phyloP scores from a whole-genome alignment of 257 asterid species.

The Solanum dulcamara region DNA sequence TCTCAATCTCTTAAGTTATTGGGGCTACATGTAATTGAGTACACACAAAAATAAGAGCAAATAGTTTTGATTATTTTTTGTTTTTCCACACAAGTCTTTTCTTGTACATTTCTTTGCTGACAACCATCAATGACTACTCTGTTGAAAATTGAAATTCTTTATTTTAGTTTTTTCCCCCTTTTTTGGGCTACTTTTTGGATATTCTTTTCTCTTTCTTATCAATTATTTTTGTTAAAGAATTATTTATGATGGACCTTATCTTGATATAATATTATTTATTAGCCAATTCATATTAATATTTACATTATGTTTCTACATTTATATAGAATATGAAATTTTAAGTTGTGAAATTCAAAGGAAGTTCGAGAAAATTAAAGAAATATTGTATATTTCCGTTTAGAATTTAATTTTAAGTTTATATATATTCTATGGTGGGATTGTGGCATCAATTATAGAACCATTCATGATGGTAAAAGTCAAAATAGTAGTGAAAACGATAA shows the following conservation, averaged over 20 bases:
- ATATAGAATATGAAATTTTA: too few relatives aligned
- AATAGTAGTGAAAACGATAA: not conserved
- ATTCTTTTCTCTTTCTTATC: not conserved
- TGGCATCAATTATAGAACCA: not conserved
- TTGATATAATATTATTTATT: not conserved
- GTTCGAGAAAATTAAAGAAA: too few relatives aligned
- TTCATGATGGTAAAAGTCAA: not conserved
- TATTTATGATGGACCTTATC: not conserved
- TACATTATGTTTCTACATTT: not conserved
- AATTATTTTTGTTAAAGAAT: not conserved
- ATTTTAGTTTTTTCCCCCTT: not conserved
- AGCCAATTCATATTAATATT: not conserved
- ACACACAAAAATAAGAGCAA: not conserved
- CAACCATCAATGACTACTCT: not conserved
- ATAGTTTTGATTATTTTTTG: not conserved
- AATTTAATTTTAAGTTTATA: not conserved
- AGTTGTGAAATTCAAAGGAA: too few relatives aligned
- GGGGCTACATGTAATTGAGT: constrained; percentile 1
- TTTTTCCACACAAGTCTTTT: not conserved
- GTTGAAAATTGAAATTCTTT: not conserved
- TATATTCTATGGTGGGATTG: not conserved
- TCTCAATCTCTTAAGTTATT: not conserved
- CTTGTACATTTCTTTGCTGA: not conserved
- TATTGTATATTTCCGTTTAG: too few relatives aligned
- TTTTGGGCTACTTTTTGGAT: not conserved